Percentiles rank a stretch among this genome's conserved stretches.
These are phyloP conservation scores for Candida vaughaniae DNA, from an alignment of 805 yeast species.

Conservation along the genomic window DNA sequence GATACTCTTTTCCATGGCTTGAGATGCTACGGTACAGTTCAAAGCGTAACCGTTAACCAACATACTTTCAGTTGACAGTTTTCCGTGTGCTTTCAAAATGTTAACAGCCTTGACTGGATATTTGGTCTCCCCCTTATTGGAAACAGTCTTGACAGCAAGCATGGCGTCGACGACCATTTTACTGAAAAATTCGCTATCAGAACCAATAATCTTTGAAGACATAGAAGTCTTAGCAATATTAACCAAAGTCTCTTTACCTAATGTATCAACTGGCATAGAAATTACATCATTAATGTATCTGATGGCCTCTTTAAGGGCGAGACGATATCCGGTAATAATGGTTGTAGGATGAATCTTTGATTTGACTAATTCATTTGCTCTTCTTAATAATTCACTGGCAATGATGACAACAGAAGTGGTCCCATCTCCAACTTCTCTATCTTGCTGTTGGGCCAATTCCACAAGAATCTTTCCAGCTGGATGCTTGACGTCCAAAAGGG, in stretches of 20 bases:
- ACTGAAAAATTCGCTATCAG: conserved; percentile 88
- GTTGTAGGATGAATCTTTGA: conserved; percentile 97
- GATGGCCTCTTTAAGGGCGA: conserved; percentile 89
- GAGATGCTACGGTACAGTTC: conserved; percentile 95
- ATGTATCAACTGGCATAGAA: conserved; percentile 71
- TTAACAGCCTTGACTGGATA: conserved; percentile 98
- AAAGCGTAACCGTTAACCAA: conserved; percentile 92
- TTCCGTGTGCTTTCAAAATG: conserved; percentile 94
- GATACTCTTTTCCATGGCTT: conserved; percentile 84
- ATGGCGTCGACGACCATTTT: conserved; percentile 92
- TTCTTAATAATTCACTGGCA: conserved; percentile 86
- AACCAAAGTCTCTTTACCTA: conserved; percentile 81
- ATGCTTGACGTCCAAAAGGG: conserved; percentile 91
- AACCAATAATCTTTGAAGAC: conserved; percentile 94
- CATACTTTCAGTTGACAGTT: conserved; percentile 81
- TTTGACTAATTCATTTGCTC: conserved; percentile 91
- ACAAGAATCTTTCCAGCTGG: conserved; percentile 98
- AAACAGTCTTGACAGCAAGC: conserved; percentile 89
- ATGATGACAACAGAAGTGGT: conserved; percentile 96
- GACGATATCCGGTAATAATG: conserved; percentile 92
- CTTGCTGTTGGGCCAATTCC: conserved; percentile 98
- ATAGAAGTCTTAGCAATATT: conserved; percentile 95
- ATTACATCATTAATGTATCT: conserved; percentile 83
- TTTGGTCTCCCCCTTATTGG: conserved; percentile 80
- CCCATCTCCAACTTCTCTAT: conserved; percentile 97